phyloP scores from a whole-genome alignment of 306 rosid genomes.

The Pyrus bretschneideri region DNA sequence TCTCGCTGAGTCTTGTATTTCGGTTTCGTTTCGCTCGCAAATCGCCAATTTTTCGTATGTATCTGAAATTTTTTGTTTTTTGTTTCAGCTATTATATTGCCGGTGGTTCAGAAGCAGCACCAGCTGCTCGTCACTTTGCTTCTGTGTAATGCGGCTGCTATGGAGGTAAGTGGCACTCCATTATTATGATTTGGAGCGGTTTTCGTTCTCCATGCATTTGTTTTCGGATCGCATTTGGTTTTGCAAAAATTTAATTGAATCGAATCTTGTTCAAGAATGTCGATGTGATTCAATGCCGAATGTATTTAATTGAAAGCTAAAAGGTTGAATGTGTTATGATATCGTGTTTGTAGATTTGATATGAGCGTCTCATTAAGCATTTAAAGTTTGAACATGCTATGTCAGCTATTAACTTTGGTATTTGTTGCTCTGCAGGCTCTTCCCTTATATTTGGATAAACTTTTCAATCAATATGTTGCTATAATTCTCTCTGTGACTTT shows the following conservation, averaged over 20 bases:
- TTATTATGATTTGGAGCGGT: not conserved
- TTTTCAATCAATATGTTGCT: conserved; percentile 84
- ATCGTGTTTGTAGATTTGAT: not conserved
- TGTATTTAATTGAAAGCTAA: not conserved
- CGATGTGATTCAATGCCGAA: not conserved
- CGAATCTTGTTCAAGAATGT: not conserved
- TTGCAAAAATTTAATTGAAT: not conserved
- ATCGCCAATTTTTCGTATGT: not conserved
- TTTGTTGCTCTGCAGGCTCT: conserved; percentile 70
- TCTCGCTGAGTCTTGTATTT: not conserved
- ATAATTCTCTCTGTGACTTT: conserved; percentile 91
- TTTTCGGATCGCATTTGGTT: not conserved
- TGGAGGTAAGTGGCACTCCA: conserved; percentile 58
- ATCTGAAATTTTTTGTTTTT: not conserved
- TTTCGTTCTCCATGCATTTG: not conserved
- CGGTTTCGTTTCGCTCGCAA: not conserved
- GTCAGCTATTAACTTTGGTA: conserved; percentile 22
- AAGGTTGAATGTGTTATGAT: not conserved
- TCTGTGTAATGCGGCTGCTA: conserved; percentile 79
- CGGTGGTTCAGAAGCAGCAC: conserved; percentile 95
- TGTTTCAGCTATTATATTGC: conserved; percentile 65
- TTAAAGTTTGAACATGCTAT: not conserved
- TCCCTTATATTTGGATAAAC: conserved; percentile 78
- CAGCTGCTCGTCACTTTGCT: conserved; percentile 94
- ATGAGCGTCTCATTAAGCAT: not conserved